A percentile compares a stretch with the other conserved stretches of the same genome.
Evolutionary conservation across 176 grass and related monocot genomes (phyloP).

Genomic region (Eleusine coracana): DNA sequence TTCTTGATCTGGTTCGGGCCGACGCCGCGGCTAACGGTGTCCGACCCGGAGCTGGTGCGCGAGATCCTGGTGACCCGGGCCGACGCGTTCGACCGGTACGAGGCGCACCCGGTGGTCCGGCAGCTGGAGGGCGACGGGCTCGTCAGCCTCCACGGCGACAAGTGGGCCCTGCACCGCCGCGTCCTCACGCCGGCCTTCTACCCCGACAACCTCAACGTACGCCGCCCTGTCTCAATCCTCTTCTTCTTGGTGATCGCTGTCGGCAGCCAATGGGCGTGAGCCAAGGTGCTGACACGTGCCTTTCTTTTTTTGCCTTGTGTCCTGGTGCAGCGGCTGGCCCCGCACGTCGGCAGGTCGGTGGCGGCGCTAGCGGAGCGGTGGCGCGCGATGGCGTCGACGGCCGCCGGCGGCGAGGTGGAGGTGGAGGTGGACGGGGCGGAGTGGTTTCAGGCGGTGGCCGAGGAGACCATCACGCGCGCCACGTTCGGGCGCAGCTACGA

Average conservation of each 20-base stretch:
- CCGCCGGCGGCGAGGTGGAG: conserved; percentile 59
- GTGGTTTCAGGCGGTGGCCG: conserved; percentile 80
- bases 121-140: conserved; percentile 91
- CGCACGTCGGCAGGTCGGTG: conserved; percentile 67
- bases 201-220: conserved; percentile 86
- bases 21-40: conserved; percentile 70
- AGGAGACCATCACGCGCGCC: conserved; percentile 70
- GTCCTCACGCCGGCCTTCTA: conserved; percentile 71
- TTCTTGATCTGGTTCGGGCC: conserved; percentile 87
- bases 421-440: conserved; percentile 84
- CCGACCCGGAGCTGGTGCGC: conserved; percentile 73
- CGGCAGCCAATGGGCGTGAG: not conserved
- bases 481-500: conserved; percentile 76
- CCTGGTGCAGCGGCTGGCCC: conserved; percentile 58
- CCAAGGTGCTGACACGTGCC: conserved; percentile 36
- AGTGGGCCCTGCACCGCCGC: conserved; percentile 86
- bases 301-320: not conserved
- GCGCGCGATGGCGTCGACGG: conserved; percentile 46
- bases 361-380: conserved; percentile 57
- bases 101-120: conserved; percentile 74
- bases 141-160: conserved; percentile 69
- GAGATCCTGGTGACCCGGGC: conserved; percentile 68
- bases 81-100: conserved; percentile 73
- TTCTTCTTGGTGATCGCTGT: not conserved
- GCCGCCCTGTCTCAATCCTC: not conserved